Conservation (phyloP, 345 rosid species). For the Cochlearia excelsa region DNA sequence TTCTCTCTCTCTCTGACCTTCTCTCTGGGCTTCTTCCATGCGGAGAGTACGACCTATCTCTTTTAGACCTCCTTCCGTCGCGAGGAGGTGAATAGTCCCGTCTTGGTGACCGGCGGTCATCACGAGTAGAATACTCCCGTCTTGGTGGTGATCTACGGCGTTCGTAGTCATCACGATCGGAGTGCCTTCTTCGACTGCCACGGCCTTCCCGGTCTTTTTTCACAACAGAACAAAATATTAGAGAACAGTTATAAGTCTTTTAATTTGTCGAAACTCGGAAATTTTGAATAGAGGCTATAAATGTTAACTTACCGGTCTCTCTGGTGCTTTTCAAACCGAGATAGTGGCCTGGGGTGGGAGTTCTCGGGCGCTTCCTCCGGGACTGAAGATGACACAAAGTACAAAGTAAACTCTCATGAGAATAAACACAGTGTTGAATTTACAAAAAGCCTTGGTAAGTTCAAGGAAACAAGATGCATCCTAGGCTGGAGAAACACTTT, state of each 20-base stretch:
- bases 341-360: conserved; percentile 99
- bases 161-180: conserved; percentile 56
- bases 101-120: conserved; percentile 20
- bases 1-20: conserved; percentile 44
- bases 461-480: conserved; percentile 31
- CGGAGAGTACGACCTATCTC: conserved; percentile 80
- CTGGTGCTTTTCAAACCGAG: conserved; percentile 89
- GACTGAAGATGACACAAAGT: conserved; percentile 62
- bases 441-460: conserved; percentile 2
- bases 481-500: conserved; percentile 37
- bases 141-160: conserved; percentile 80
- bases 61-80: conserved; percentile 69
- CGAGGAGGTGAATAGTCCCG: conserved; percentile 76
- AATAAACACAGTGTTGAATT: conserved; percentile 20
- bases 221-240: conserved; percentile 7
- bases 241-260: conserved; percentile 8
- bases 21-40: conserved; percentile 49
- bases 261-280: background rate
- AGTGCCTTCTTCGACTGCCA: conserved; percentile 61
- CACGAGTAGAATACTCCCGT: conserved; percentile 73
- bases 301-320: conserved; percentile 53
- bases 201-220: conserved; percentile 37
- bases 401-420: conserved; percentile 26
- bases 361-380: conserved; percentile 91
- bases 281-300: background rate